Evolutionary conservation across 1,284 basidiomycete genomes (phyloP).

Genomic region (Puccinia hordei): DNA sequence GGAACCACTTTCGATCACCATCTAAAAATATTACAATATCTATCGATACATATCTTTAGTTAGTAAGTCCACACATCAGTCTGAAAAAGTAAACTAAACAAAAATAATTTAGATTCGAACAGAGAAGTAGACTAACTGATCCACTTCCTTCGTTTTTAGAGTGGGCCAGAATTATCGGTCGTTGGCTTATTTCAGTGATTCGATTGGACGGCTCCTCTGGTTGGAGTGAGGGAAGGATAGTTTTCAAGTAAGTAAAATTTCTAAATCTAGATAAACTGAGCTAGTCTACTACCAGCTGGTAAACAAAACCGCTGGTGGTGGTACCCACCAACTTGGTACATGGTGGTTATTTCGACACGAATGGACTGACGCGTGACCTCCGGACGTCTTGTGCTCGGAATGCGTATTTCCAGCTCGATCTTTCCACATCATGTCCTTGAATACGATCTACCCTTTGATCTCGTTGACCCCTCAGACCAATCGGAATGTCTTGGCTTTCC

Average conservation of each 20-base stretch:
- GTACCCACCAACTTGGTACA: too few species aligned
- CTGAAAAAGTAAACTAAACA: too few species aligned
- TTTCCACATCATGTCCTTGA: conserved; percentile 34
- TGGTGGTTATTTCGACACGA: background rate
- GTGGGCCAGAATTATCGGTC: background rate
- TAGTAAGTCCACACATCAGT: too few species aligned
- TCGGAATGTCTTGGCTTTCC: conserved; percentile 43
- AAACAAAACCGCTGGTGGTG: background rate
- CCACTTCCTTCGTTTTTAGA: background rate
- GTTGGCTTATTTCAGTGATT: background rate
- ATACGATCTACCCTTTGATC: conserved; percentile 49
- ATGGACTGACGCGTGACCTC: background rate
- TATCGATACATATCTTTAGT: too few species aligned
- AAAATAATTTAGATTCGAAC: too few species aligned
- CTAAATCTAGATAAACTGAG: background rate
- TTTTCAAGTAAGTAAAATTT: background rate
- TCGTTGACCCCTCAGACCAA: conserved; percentile 33
- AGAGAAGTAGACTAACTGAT: background rate
- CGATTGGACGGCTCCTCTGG: conserved; percentile 3
- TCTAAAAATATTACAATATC: too few species aligned
- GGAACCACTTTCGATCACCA: too few species aligned
- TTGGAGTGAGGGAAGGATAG: background rate
- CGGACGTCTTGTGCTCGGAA: background rate
- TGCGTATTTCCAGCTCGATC: background rate
- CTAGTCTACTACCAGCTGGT: too few species aligned